Conservation (phyloP, 2,329 filamentous ascomycete species). For the Neofusicoccum parvum region DNA sequence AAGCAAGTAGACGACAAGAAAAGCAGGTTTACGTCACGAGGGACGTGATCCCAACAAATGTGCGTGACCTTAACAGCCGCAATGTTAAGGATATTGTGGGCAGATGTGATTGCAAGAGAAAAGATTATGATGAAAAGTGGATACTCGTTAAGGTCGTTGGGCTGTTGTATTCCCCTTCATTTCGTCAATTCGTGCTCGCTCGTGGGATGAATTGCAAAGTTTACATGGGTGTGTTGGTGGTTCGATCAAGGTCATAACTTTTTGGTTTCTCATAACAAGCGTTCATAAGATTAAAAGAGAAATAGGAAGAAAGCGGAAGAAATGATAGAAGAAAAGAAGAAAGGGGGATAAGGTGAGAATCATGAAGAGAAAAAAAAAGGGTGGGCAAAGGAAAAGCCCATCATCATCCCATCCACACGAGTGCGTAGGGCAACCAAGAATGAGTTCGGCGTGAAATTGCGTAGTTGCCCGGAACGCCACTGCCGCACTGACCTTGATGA, state of each 20-base stretch:
- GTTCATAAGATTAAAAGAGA: not conserved
- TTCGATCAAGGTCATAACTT: not conserved
- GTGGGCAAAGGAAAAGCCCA: not conserved
- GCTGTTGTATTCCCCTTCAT: not conserved
- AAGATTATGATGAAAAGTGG: not conserved
- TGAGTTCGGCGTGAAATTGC: not conserved
- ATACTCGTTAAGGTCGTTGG: not conserved
- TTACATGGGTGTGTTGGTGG: not conserved
- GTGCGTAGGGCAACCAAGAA: not conserved
- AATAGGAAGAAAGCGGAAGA: not conserved
- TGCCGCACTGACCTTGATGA: not conserved
- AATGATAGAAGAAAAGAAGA: not conserved
- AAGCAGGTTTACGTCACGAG: too few relatives aligned
- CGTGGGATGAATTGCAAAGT: not conserved
- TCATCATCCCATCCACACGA: not conserved
- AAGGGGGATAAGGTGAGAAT: too few relatives aligned
- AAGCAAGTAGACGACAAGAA: too few relatives aligned
- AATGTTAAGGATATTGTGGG: not conserved
- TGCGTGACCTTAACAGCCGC: too few relatives aligned
- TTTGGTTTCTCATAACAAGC: not conserved
- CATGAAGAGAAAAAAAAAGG: too few relatives aligned
- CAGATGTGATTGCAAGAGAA: not conserved
- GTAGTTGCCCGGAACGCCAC: constrained; percentile 9
- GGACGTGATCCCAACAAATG: too few relatives aligned
- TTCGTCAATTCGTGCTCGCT: not conserved